Evolutionary conservation across 148 eudicot genomes (phyloP), one percentile per base, ranked within the genome.

Genomic region (Camellia granthamiana): DNA sequence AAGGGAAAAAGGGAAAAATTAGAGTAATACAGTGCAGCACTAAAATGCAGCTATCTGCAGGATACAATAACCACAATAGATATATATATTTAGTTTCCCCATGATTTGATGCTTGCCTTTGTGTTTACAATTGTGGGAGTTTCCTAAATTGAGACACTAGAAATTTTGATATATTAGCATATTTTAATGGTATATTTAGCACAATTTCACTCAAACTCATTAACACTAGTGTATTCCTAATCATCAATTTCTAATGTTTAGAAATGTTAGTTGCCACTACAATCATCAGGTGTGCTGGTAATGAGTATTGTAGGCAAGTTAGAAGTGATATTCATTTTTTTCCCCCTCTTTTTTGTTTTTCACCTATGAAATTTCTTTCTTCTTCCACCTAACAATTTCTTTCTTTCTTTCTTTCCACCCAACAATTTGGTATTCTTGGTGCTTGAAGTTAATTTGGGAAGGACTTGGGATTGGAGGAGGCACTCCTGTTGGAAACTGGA

Each of bases 381-480:
- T 52, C 21, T 30, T 30, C 76, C 19, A 5, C 43, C 16, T 41
- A 19, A 51, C 19, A 14, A 51, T 1, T 12, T 6, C 66, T 15
- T 46, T 65, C 51, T 30, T 67, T 46, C 58, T 21, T 63, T 19
- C 49, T 19, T 61, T 19, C 61, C 19, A 12, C 47, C 19, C 71
- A 78, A 75, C 52, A 13, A 42, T 41, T 47, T 81, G 60, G 63
- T 74, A n/a, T 44, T 83, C 19, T 77, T 68, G 54, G 18, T 66
- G 44, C 43, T 61, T 86, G 80, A 80, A 90, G 96, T 85, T 92
- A 80, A 58, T 92, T 41, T 92, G 96, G 93, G 88, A 92, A 84
- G 96, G 96, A 74, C 92, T 92, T 76, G 96, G 96, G 75, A 89
- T 92, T 70, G 96, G 93, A 70, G 93, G 89, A 77, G 91, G 79